A percentile compares a stretch with the other conserved stretches of the same genome.
Conservation (phyloP, 805 yeast genomes). For the Wickerhamiella azyma region DNA sequence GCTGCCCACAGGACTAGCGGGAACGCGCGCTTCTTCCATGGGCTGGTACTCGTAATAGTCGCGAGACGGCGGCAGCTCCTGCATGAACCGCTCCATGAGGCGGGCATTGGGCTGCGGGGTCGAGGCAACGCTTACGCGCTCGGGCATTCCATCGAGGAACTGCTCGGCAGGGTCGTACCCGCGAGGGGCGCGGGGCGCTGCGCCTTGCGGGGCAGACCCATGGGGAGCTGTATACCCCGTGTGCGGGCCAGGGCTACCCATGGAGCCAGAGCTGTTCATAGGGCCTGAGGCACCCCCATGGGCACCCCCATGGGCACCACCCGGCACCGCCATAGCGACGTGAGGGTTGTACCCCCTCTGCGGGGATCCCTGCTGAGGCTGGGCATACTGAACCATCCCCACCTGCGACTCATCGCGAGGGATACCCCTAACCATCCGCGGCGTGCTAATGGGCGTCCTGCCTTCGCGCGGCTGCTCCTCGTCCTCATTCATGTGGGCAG, state of each 20-base stretch:
- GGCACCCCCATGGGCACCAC: no score
- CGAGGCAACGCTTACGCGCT: neutral
- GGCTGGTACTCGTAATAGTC: conserved; percentile 4
- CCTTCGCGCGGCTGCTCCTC: conserved; percentile 7
- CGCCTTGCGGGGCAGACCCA: no score
- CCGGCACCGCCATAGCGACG: no score
- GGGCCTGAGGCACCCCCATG: no score
- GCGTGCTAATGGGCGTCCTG: conserved; percentile 8
- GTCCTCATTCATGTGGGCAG: conserved; percentile 8
- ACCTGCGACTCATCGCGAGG: conserved; percentile 8
- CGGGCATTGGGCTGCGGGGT: neutral
- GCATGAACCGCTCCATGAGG: conserved; percentile 8
- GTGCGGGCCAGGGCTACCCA: no score
- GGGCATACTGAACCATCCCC: conserved; percentile 8
- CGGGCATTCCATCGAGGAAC: conserved; percentile 9
- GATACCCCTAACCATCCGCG: conserved; percentile 3
- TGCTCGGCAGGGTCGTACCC: conserved; percentile 8
- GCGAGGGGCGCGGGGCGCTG: no score
- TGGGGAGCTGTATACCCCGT: no score
- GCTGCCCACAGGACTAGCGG: conserved; percentile 4
- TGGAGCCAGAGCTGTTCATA: no score
- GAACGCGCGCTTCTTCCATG: neutral
- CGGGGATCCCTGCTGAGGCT: neutral
- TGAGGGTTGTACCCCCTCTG: no score
- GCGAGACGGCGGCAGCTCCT: conserved; percentile 7